Evolutionary conservation across 768 basidiomycete genomes (phyloP), one percentile per base, ranked within the genome.

Genomic region (Boletus vinaceobasis): DNA sequence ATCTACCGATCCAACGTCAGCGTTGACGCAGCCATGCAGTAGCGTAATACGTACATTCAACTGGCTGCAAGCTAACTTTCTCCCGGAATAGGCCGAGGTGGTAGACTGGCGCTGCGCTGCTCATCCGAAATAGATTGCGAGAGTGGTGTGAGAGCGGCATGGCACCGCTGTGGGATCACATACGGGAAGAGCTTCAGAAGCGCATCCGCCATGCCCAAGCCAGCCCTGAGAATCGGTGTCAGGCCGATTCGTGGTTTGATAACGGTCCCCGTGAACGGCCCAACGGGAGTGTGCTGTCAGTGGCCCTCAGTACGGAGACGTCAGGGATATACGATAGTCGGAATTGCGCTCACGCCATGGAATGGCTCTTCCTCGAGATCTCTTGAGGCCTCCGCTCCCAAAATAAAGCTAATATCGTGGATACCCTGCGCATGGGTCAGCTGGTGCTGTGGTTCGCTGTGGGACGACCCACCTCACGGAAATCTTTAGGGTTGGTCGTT

Each of bases 141-240:
- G 11, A 33, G 27, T 35, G 42, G 21, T 26, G 23, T 56, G 49
- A 52, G 58, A 27, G 35, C 27, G 45, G n/a, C 36, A 7, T 10
- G 5, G 8, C 10, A 8, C 13, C 13, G 23, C 7, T 19, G 39
- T 36, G 27, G 42, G 47, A 39, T 42, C 14, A 78, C 90, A 37
- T 77, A 88, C 79, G 93, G 94, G 71, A 95, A 96, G 48, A 95
- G 76, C 50, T 82, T 82, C 56, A 95, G 74, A 73, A 97, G 71
- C 21, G 90, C 91, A 62, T 96, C 92, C 1, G 88, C 82, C 93
- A 98, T 95, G 17, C 93, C 93, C 58, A 95, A 74, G 6, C 96
- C 96, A 31, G 96, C 96, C 37, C 96, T 85, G 52, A 98, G 77
- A 63, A 98, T 92, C 38, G 96, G 96, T 3, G 91, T 87, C 50